Base-by-base conservation (phyloP, 495 filamentous ascomycete genomes). In the Aspergillus diversus region DNA sequence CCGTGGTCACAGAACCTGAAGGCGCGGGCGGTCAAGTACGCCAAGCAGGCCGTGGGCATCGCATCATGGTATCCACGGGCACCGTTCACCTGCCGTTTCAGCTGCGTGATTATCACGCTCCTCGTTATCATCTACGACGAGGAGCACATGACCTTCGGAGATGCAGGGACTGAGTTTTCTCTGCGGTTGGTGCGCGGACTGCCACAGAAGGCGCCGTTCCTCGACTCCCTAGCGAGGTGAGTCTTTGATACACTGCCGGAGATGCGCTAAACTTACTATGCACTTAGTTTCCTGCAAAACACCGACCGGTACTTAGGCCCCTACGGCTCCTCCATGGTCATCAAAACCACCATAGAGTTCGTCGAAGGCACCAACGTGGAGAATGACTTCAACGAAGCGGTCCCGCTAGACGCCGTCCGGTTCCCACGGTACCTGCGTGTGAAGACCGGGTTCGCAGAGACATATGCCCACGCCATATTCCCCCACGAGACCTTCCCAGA, bases 321-420 rank as follows among this genome's bases (percentile, higher is more conserved):
- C 3, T 43, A 43, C 39, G 39, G 39, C 39, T 43, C 39, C 5
- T 43, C 39, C 39, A 43, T 43, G 39, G 39, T 43, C 39, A 43
- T 43, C 7, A 43, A 43, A 7, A 43, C 39, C 12, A 43, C 39
- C 11, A 12, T 43, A 8, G 39, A 43, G 39, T 43, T 43, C n/a
- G 39, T 43, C n/a, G 39, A 43, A 8, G 39, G 39, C n/a, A 43
- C 39, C 39, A 43, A 43, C 39, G 39, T 43, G 39, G 39, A 43
- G 9, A 43, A 43, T 7, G 39, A 43, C 39, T 43, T 43, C 7
- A 43, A 43, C 39, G 39, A 43, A 7, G 39, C 39, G 11, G 39
- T 43, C 4, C 39, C 39, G 0, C 39, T 43, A 0, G 39, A 43
- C 4, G 39, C 39, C 7, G 4, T 43, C n/a, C 39, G 39, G 3